phyloP scores from a whole-genome alignment of 1,139 yeast genomes.

The Pichia sp. region DNA sequence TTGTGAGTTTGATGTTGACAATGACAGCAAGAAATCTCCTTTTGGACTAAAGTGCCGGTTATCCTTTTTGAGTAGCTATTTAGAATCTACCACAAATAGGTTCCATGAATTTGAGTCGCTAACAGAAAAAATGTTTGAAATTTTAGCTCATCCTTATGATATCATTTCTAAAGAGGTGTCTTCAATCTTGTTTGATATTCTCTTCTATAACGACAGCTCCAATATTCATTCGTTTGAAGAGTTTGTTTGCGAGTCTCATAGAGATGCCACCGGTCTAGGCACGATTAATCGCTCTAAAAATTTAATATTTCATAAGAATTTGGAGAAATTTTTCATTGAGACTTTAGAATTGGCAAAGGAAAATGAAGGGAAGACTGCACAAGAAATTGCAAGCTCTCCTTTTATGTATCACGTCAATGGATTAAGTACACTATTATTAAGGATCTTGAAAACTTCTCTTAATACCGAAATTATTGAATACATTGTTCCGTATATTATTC shows the following conservation, averaged over 20 bases:
- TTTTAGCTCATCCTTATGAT: conserved; percentile 61
- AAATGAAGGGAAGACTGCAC: conserved; percentile 29
- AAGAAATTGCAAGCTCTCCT: conserved; percentile 37
- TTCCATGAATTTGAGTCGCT: conserved; percentile 42
- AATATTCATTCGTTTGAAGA: conserved; percentile 36
- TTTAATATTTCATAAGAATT: conserved; percentile 13
- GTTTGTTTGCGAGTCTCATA: conserved; percentile 34
- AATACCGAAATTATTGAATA: conserved; percentile 36
- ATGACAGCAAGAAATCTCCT: conserved; percentile 47
- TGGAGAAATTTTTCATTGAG: conserved; percentile 14
- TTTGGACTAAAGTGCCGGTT: conserved; percentile 61
- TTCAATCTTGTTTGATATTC: conserved; percentile 47
- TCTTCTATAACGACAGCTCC: conserved; percentile 45
- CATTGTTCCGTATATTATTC: conserved; percentile 44
- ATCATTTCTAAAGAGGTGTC: conserved; percentile 71
- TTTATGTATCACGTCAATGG: conserved; percentile 42
- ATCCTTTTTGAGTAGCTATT: conserved; percentile 44
- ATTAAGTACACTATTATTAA: conserved; percentile 20
- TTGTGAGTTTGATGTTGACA: conserved; percentile 35
- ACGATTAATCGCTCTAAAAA: conserved; percentile 7
- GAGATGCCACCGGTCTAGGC: conserved; percentile 24
- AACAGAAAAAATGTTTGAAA: conserved; percentile 37
- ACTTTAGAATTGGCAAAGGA: conserved; percentile 15
- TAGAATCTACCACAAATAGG: conserved; percentile 53
- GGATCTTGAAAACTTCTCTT: conserved; percentile 35